A percentile compares a stretch with the other conserved stretches of the same genome.
These are phyloP conservation scores for Lichtheimia ornata DNA, from an alignment of 371 early-diverging fungal genomes.

Conservation along the genomic window DNA sequence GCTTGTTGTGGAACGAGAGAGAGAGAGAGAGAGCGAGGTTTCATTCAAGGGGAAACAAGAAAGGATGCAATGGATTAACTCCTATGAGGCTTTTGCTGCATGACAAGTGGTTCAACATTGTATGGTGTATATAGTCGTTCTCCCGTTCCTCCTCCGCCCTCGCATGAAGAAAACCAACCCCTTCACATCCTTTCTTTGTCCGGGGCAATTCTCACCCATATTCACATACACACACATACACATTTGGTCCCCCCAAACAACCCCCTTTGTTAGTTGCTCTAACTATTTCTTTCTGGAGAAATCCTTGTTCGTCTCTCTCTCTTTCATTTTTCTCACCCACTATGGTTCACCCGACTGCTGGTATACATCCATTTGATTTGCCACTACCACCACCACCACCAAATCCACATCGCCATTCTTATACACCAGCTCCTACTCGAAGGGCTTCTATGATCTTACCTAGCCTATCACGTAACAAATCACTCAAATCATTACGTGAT, in stretches of 20 bases:
- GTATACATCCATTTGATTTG: conserved; percentile 9
- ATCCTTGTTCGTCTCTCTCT: conserved; percentile 1
- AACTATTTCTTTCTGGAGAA: neutral
- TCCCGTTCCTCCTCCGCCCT: too few relatives aligned
- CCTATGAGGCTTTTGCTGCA: too few relatives aligned
- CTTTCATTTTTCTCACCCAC: conserved; percentile 4
- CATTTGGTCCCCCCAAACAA: neutral
- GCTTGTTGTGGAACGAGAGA: too few relatives aligned
- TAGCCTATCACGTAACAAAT: conserved; percentile 23
- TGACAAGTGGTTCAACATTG: too few relatives aligned
- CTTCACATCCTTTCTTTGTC: conserved; percentile 11
- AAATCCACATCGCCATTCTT: neutral
- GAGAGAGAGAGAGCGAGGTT: too few relatives aligned
- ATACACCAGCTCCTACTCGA: conserved; percentile 20
- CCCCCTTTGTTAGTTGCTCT: neutral
- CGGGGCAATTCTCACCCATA: neutral
- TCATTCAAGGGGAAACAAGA: too few relatives aligned
- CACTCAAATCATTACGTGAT: conserved; percentile 33
- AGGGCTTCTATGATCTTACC: conserved; percentile 31
- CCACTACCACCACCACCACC: neutral
- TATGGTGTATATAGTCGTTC: too few relatives aligned
- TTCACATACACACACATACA: too few relatives aligned
- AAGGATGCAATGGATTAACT: too few relatives aligned
- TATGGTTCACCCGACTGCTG: conserved; percentile 11
- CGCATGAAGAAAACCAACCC: neutral